Evolutionary conservation across 257 asterid species (phyloP).

Genomic region (Solanum megistacrolobum): DNA sequence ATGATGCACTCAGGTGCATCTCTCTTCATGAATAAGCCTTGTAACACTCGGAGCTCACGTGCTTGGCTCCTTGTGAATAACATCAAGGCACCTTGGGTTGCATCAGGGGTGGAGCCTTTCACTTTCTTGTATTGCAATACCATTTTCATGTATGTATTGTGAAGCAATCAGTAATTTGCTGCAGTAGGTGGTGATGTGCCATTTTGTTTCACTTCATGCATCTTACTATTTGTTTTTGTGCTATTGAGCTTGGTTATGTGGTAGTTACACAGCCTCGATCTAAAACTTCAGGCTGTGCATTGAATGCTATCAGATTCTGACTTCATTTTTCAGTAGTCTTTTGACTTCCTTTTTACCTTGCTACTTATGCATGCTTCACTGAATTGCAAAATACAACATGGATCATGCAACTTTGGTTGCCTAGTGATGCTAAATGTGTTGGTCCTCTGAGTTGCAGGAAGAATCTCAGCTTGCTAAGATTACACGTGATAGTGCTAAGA

Average conservation of each 20-base stretch:
- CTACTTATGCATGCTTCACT: neutral
- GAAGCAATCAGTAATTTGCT: neutral
- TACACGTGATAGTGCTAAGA: slow-evolving; percentile 88
- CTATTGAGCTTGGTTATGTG: neutral
- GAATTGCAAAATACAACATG: neutral
- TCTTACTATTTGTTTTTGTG: neutral
- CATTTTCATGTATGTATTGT: neutral
- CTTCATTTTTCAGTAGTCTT: neutral
- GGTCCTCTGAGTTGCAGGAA: slow-evolving; percentile 43
- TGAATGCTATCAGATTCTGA: neutral
- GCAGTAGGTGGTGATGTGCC: neutral
- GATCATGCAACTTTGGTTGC: neutral
- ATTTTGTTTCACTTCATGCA: neutral
- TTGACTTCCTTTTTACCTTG: neutral
- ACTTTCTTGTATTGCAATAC: neutral
- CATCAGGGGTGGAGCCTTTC: neutral
- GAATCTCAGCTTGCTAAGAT: slow-evolving; percentile 92
- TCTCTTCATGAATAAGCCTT: too few relatives aligned
- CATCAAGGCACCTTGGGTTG: too few relatives aligned
- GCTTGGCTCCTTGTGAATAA: too few relatives aligned
- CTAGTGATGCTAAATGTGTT: neutral
- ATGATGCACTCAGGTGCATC: neutral
- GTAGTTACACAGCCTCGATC: neutral
- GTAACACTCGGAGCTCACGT: too few relatives aligned
- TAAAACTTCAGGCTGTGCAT: neutral